A percentile compares a stretch with the other conserved stretches of the same genome.
These are phyloP conservation scores for Thecaphora frezii DNA, from an alignment of 1,284 basidiomycete species.

Conservation along the genomic window DNA sequence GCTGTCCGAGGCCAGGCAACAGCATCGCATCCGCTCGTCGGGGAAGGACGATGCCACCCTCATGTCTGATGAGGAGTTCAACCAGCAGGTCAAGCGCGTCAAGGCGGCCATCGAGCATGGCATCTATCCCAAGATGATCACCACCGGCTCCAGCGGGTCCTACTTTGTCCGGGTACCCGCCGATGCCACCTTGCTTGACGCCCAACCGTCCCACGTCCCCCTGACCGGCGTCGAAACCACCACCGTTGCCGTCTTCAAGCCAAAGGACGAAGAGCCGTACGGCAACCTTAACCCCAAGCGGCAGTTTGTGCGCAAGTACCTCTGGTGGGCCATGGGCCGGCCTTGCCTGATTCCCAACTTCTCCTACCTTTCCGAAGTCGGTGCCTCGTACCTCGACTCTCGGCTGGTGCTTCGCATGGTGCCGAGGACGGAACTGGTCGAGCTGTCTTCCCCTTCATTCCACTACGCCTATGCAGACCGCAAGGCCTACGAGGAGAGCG, in stretches of 20 bases:
- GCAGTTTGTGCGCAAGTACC: slow-evolving; percentile 54
- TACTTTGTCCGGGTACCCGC: slow-evolving; percentile 45
- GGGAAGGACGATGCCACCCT: slow-evolving; percentile 8
- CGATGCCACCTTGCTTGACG: not conserved
- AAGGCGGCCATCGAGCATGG: slow-evolving; percentile 44
- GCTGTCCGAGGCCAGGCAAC: slow-evolving; percentile 7
- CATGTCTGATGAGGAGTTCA: slow-evolving; percentile 26
- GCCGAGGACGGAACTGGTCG: slow-evolving; percentile 79
- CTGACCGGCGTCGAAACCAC: slow-evolving; percentile 3
- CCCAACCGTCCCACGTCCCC: no score
- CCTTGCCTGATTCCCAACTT: slow-evolving; percentile 57
- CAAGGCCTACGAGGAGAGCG: slow-evolving; percentile 33
- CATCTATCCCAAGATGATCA: slow-evolving; percentile 55
- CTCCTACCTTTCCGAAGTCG: slow-evolving; percentile 68
- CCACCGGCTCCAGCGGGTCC: slow-evolving; percentile 51
- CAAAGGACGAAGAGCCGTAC: slow-evolving; percentile 57
- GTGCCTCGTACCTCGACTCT: slow-evolving; percentile 79
- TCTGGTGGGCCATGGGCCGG: slow-evolving; percentile 59
- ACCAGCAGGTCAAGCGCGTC: slow-evolving; percentile 34
- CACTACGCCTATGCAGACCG: slow-evolving; percentile 51
- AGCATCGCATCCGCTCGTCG: not conserved
- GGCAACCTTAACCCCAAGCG: slow-evolving; percentile 56
- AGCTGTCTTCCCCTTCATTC: slow-evolving; percentile 66
- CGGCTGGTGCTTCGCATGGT: slow-evolving; percentile 77
- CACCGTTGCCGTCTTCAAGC: slow-evolving; percentile 55